Evolutionary conservation across 2,329 filamentous ascomycete genomes (phyloP).

Genomic region (Beauveria caledonica): DNA sequence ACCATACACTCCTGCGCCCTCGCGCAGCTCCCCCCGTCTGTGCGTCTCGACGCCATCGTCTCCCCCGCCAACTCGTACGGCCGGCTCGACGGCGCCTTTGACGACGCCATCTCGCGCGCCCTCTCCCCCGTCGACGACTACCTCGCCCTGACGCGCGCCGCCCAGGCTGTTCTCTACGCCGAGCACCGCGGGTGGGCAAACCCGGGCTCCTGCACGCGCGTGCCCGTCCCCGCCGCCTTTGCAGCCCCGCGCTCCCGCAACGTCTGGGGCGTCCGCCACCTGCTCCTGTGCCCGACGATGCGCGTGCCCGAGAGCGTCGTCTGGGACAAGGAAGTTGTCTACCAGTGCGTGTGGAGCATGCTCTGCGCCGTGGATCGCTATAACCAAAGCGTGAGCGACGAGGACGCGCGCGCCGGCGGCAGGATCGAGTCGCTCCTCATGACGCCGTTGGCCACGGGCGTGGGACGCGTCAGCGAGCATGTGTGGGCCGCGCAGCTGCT

Average conservation of each 20-base stretch:
- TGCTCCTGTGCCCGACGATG: constrained; percentile 48
- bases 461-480: constrained; percentile 34
- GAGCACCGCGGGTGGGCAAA: constrained; percentile 42
- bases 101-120: constrained; percentile 43
- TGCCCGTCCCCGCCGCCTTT: constrained; percentile 34
- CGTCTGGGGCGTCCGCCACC: constrained; percentile 31
- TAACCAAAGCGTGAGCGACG: constrained; percentile 24
- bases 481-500: constrained; percentile 43
- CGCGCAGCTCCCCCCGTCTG: constrained; percentile 23
- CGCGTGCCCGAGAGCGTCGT: constrained; percentile 31
- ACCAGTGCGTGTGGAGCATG: constrained; percentile 45
- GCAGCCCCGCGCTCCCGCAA: constrained; percentile 23
- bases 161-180: constrained; percentile 36
- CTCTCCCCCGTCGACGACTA: constrained; percentile 38
- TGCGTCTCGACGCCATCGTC: constrained; percentile 40
- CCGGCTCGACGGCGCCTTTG: constrained; percentile 45
- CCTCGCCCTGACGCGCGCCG: constrained; percentile 36
- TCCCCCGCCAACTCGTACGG: constrained; percentile 49
- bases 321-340: constrained; percentile 46
- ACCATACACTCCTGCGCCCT: constrained; percentile 33
- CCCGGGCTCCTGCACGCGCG: constrained; percentile 40
- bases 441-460: constrained; percentile 43
- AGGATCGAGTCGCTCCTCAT: constrained; percentile 38
- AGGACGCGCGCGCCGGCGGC: constrained; percentile 10
- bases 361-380: constrained; percentile 39